Evolutionary conservation across 1,139 yeast species (phyloP), one percentile per base, ranked within the genome.

Genomic region (Candida tunisiensis): DNA sequence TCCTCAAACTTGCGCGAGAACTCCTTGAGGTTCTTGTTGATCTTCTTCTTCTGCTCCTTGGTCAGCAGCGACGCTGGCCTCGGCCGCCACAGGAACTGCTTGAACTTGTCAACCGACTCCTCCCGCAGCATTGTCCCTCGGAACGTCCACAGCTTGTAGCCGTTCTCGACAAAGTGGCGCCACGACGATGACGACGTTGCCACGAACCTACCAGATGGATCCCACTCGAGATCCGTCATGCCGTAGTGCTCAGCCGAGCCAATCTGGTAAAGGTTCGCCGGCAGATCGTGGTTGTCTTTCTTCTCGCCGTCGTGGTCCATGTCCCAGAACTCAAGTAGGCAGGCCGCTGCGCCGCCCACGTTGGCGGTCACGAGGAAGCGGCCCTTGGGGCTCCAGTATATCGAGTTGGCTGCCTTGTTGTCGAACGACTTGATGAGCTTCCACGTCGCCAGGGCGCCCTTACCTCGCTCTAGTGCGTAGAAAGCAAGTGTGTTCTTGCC

Each of bases 1-100:
- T 85, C 94, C 43, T 88, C 96, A 57, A 85, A 91, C 55, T 80
- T 85, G 23, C 91, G 88, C 42, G 85, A 66, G 65, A 79, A 82
- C 53, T 79, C 88, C 51, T 77, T 73, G 60, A 88, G 62, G 58
- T 78, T 75, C 74, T 80, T 77, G 60, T 83, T 70, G 38, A 88
- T 83, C 65, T 75, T 75, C 75, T 82, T 80, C 62, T 69, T 68
- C 49, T 82, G 93, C 40, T 72, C 74, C 44, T 74, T 71, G 34
- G 74, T 60, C 48, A 91, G 69, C 37, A 74, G 57, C 4, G 85
- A 65, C 13, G 68, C 71, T 28, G 98, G 98, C 57, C 98, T 74
- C 42, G 98, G 96, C 64, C 99, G 78, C 99, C 99, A 91, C 36
- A 73, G 62, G 45, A 88, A 78, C 37, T 79, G 85, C 57, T 74